Evolutionary conservation across 768 basidiomycete species (phyloP), one percentile per base, ranked within the genome.

Genomic region (Termitomyces sp.): DNA sequence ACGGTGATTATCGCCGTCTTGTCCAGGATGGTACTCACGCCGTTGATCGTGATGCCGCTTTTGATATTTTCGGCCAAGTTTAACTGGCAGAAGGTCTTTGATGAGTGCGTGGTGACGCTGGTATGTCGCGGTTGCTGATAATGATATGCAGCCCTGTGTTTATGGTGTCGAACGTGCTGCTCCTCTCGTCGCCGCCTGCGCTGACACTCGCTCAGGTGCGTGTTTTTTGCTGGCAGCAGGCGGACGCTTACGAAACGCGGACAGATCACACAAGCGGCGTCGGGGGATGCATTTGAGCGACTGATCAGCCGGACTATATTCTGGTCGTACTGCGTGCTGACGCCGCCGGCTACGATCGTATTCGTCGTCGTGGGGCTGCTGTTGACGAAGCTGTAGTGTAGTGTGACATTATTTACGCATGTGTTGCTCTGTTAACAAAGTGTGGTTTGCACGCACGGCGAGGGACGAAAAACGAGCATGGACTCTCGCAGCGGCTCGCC

Each of bases 241-340:
- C n/a, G n/a, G n/a, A n/a, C n/a, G n/a, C n/a, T n/a, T n/a, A n/a
- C n/a, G n/a, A n/a, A n/a, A n/a, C n/a, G n/a, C n/a, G n/a, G n/a
- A n/a, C n/a, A 90, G 77, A 91, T 94, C 64, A 92, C 93, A 0
- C 89, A 92, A 68, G 87, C 89, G 0, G 89, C 87, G 2, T 87
- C 65, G 0, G 90, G 91, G 3, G 91, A 91, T 64, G 86, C 91
- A 0, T 98, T 98, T 66, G 96, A 98, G 73, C 78, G 93, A 1
- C 79, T 98, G 35, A 89, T 97, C 68, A 88, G 85, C 58, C 81
- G 91, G 52, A 98, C 95, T 0, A 91, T 98, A 57, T 94, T 94
- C 68, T 94, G 93, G 92, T 80, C 88, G 2, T 98, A 96, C 66
- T 94, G 91, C 62, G 72, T 93, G 34, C 74, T 94, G 55, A 95